Conservation (phyloP, 306 rosid genomes). For the Quercus engelmannii region DNA sequence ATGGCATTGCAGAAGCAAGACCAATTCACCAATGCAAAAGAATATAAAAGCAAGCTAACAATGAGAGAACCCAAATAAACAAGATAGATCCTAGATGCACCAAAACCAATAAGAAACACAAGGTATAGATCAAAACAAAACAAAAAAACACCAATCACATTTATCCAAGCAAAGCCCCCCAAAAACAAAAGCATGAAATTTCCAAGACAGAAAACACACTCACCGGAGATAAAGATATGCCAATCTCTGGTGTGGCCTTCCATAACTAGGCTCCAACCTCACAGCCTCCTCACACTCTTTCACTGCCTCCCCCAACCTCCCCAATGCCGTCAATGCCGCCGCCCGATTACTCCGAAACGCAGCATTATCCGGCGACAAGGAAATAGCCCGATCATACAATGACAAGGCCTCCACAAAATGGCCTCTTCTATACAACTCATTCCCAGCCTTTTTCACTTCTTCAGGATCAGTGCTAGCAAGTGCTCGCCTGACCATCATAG, state of each 20-base stretch:
- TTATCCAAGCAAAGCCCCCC: too few species aligned
- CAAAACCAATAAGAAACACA: too few species aligned
- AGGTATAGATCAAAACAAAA: too few species aligned
- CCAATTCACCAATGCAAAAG: too few species aligned
- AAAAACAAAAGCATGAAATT: not conserved
- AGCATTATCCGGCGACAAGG: constrained; percentile 61
- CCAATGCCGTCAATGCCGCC: constrained; percentile 75
- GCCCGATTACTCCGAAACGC: constrained; percentile 88
- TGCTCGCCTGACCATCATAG: not conserved
- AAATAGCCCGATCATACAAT: constrained; percentile 77
- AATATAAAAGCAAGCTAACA: too few species aligned
- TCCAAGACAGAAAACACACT: constrained; percentile 5
- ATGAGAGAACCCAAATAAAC: too few species aligned
- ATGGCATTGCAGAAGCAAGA: too few species aligned
- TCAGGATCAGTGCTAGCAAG: constrained; percentile 57
- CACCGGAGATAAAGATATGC: constrained; percentile 79
- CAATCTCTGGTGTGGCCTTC: constrained; percentile 86
- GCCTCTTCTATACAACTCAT: constrained; percentile 74
- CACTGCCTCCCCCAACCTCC: constrained; percentile 72
- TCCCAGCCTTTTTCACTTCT: constrained; percentile 74
- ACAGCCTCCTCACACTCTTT: constrained; percentile 84
- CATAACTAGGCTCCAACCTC: constrained; percentile 78
- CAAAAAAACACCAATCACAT: too few species aligned
- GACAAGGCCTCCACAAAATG: constrained; percentile 73
- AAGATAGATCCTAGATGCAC: too few species aligned